Evolutionary conservation across 176 grass and related monocot species (phyloP), one percentile per base, ranked within the genome.

Genomic region (Rhynchospora tenuis): DNA sequence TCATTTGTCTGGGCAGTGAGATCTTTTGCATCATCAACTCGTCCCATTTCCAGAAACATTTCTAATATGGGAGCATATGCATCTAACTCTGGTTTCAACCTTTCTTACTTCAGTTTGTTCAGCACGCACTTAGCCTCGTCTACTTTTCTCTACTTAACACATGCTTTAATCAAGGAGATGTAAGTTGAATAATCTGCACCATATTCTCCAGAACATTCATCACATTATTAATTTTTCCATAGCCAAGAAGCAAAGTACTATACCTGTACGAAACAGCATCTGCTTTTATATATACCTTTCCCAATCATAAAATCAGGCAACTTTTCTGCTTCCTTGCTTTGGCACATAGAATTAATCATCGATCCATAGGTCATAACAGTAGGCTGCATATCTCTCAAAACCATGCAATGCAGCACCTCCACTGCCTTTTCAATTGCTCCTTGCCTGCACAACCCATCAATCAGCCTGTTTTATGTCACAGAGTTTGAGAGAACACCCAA

Each of bases 51-150:
- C 2, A 72, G 23, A 72, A 72, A 19, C 2, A 72, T 3, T 72
- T 47, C 68, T 17, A 72, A 13, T 20, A 72, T 12, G 19, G 19
- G 68, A 23, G 68, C 42, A 12, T 45, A 72, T 45, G 68, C 43
- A 72, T 20, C 45, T 73, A 73, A 14, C 23, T 73, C 45, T 2
- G 70, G 70, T 50, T 73, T 73, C 7, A 73, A 0, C 44, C 70
- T 20, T 73, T 26, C 70, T 50, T 50, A 45, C 70, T 73, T 73
- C 70, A 73, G 48, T 73, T 45, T 73, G 10, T 51, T 24, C 10
- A 51, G 83, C 38, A 69, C 65, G 24, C 83, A 93, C 86, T 81
- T 81, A 73, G 83, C 56, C 62, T 43, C 83, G 12, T 55, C 28
- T 50, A 79, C 17, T 22, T 52, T 5, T 6, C n/a, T 48, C 7